Conservation (phyloP, 768 basidiomycete genomes). For the Lenzites betulinus region DNA sequence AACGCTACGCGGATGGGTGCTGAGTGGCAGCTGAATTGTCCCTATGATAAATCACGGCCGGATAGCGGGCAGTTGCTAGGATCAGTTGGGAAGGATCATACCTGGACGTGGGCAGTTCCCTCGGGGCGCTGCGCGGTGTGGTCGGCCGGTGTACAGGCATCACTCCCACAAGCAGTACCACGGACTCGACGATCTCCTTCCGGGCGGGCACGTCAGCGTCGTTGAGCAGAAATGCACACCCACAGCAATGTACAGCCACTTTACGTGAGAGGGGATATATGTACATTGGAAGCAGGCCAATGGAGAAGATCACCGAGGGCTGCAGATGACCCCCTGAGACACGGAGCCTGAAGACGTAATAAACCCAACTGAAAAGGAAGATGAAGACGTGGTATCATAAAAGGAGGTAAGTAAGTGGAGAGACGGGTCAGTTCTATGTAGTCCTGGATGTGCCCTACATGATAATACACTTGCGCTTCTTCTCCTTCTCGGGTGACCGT, state of each 20-base stretch:
- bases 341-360: constrained; percentile 29
- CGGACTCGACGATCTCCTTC: background rate
- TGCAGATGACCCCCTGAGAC: constrained; percentile 24
- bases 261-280: constrained; percentile 27
- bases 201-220: background rate
- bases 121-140: background rate
- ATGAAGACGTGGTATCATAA: constrained; percentile 76
- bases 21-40: no score
- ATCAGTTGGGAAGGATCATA: background rate
- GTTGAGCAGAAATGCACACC: constrained; percentile 11
- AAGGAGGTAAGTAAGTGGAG: constrained; percentile 60
- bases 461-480: constrained; percentile 69
- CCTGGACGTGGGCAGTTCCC: background rate
- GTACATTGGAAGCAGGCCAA: constrained; percentile 29
- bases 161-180: background rate
- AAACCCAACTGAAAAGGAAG: constrained; percentile 36
- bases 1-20: background rate
- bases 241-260: constrained; percentile 26
- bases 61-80: background rate
- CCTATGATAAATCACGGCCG: no score
- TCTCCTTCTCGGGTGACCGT: constrained; percentile 40
- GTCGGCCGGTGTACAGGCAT: background rate
- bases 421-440: constrained; percentile 62
- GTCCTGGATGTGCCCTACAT: constrained; percentile 75
- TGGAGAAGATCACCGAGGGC: constrained; percentile 21